Base-by-base conservation (phyloP, 805 yeast genomes). In the Kodamaea nitidulidarum region DNA sequence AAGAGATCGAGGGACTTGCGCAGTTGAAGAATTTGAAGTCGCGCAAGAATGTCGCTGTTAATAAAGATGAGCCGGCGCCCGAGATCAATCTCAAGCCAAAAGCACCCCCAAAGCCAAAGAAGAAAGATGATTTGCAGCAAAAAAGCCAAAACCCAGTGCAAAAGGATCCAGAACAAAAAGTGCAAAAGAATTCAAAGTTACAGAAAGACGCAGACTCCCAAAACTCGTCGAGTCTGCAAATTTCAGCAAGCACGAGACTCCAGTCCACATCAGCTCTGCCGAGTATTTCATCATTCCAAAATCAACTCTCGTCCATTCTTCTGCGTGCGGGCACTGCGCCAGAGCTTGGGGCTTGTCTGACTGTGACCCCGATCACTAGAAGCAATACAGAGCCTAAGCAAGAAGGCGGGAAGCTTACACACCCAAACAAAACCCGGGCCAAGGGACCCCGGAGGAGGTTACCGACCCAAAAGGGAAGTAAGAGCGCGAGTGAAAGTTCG, bases 401-500 rank as follows among this genome's bases (percentile, higher is more conserved):
- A 24, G 27, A 25, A 7, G 27, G 6, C 48, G 47, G 46, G 10
- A 63, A 62, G 30, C 55, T 75, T 33, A 56, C 56, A 0, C 80
- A 76, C 51, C 54, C 70, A 2, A 75, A 65, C 32, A 76, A 75
- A 48, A 40, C 55, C 0, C 57, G 81, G 38, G 59, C 78, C 12
- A 69, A 61, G 40, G 81, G 81, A 0, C 81, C 81, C 0, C 73
- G 67, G 49, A 55, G 81, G 45, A 58, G 71, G 36, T 57, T 71
- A 14, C 80, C 80, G 32, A 25, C 31, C 5, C 38, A 18, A 28
- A 16, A 17, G 31, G n/a, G 8, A 30, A 9, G 16, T 2, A 20
- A 17, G 7, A 24, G 21, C 7, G 21, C 3, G 30, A 28, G 20
- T 12, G 14, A 10, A 22, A 4, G 4, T 14, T 4, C 21, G 10